These are phyloP conservation scores for Ceriops zippeliana DNA, from an alignment of 345 rosid genomes.

Conservation along the genomic window DNA sequence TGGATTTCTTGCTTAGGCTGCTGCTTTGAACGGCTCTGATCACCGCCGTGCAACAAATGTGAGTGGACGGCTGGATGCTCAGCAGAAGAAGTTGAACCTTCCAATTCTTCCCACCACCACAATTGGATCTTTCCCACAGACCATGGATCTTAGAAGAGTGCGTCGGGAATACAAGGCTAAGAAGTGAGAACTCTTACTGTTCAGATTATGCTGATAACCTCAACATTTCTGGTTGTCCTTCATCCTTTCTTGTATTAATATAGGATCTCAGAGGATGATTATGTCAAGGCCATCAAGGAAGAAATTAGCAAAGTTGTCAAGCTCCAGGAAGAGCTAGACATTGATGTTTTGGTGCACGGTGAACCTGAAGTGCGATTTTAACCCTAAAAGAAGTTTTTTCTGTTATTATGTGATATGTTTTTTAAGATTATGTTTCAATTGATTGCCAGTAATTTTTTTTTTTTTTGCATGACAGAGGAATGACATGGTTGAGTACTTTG, in stretches of 20 bases:
- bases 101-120: conserved; percentile 97
- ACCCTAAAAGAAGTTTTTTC: not conserved
- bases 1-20: conserved; percentile 55
- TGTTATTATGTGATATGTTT: not conserved
- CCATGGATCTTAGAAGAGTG: conserved; percentile 84
- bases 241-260: not conserved
- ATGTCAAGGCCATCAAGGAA: conserved; percentile 80
- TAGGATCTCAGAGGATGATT: conserved; percentile 93
- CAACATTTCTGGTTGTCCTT: not conserved
- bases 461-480: conserved; percentile 53
- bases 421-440: not conserved
- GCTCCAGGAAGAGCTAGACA: conserved; percentile 85
- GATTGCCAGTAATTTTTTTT: not conserved
- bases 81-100: conserved; percentile 91
- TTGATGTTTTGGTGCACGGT: conserved; percentile 95
- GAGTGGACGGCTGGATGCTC: conserved; percentile 80
- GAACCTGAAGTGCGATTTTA: conserved; percentile 80
- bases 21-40: conserved; percentile 87
- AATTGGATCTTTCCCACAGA: conserved; percentile 95
- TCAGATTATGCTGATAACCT: not conserved
- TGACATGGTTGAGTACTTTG: conserved; percentile 99
- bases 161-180: conserved; percentile 99
- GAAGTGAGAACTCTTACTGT: conserved; percentile 44
- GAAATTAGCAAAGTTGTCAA: conserved; percentile 89
- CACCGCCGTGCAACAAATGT: conserved; percentile 86